A percentile compares a stretch with the other conserved stretches of the same genome.
phyloP scores from a whole-genome alignment of 2,329 filamentous ascomycete genomes.

The Colletotrichum somersetense region DNA sequence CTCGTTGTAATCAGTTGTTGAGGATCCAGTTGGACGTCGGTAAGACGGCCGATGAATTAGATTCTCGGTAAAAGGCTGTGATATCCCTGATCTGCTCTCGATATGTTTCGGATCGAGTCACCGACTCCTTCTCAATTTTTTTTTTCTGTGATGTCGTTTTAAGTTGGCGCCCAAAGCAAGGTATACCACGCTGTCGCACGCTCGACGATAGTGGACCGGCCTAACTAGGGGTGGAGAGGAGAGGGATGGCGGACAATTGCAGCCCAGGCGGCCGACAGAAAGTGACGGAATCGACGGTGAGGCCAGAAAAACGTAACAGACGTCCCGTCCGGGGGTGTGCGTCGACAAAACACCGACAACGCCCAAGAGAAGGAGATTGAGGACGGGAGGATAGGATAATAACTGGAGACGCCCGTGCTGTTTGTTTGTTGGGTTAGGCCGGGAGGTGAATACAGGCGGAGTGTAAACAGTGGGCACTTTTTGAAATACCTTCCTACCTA shows the following conservation, averaged over 20 bases:
- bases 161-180: slow-evolving; percentile 33
- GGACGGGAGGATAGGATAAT: not conserved
- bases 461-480: not conserved
- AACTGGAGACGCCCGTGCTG: slow-evolving; percentile 11
- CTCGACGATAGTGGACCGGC: slow-evolving; percentile 14
- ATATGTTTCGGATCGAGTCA: slow-evolving; percentile 32
- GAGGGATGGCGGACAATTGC: not conserved
- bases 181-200: slow-evolving; percentile 28
- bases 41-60: not conserved
- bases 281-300: slow-evolving; percentile 31
- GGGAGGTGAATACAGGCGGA: not conserved
- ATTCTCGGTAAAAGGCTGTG: not conserved
- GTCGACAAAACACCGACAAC: not conserved
- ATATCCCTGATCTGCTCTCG: slow-evolving; percentile 1
- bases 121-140: slow-evolving; percentile 5
- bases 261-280: slow-evolving; percentile 25
- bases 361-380: not conserved
- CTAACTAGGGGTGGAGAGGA: not conserved
- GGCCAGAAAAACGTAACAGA: slow-evolving; percentile 26
- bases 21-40: not conserved
- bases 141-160: slow-evolving; percentile 29
- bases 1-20: not conserved
- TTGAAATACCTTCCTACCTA: no score
- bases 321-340: slow-evolving; percentile 21
- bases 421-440: slow-evolving; percentile 8